Percentiles rank a stretch among this genome's conserved stretches.
phyloP scores from a whole-genome alignment of 2,329 filamentous ascomycete species.

The Cladosporium sp. region DNA sequence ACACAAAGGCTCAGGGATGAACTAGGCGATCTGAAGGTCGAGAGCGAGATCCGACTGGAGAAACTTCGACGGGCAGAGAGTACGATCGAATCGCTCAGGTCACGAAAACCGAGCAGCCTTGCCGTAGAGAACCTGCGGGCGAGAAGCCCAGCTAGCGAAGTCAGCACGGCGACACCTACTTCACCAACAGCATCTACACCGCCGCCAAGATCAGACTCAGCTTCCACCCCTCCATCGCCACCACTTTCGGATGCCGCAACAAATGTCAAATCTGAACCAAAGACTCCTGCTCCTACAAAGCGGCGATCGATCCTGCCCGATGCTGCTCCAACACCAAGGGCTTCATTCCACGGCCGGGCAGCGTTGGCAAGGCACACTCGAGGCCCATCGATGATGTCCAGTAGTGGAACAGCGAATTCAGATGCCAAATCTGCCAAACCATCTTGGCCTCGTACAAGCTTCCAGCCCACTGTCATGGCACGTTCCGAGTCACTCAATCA shows the following conservation, averaged over 20 bases:
- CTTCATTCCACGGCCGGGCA: constrained; percentile 36
- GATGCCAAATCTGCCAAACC: constrained; percentile 32
- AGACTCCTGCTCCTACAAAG: constrained; percentile 37
- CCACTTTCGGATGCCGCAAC: constrained; percentile 83
- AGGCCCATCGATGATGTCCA: constrained; percentile 50
- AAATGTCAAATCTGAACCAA: constrained; percentile 41
- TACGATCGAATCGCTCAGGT: constrained; percentile 46
- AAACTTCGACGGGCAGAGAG: constrained; percentile 73
- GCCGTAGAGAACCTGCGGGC: constrained; percentile 41
- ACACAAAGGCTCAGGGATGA: constrained; percentile 86
- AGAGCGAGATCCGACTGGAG: constrained; percentile 89
- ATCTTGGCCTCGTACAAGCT: constrained; percentile 38
- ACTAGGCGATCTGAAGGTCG: constrained; percentile 86
- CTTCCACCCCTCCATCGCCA: constrained; percentile 84
- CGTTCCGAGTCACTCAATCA: constrained; percentile 77
- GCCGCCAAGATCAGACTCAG: constrained; percentile 63
- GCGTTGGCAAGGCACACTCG: constrained; percentile 46
- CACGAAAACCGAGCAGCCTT: constrained; percentile 48
- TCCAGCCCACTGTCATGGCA: constrained; percentile 38
- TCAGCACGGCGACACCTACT: constrained; percentile 68
- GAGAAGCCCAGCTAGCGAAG: constrained; percentile 48
- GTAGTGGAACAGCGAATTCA: constrained; percentile 21
- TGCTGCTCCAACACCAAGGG: constrained; percentile 50
- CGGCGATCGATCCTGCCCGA: constrained; percentile 49
- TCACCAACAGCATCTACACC: constrained; percentile 89